phyloP scores from a whole-genome alignment of 768 basidiomycete species.

The Xerocomus potaroensis region DNA sequence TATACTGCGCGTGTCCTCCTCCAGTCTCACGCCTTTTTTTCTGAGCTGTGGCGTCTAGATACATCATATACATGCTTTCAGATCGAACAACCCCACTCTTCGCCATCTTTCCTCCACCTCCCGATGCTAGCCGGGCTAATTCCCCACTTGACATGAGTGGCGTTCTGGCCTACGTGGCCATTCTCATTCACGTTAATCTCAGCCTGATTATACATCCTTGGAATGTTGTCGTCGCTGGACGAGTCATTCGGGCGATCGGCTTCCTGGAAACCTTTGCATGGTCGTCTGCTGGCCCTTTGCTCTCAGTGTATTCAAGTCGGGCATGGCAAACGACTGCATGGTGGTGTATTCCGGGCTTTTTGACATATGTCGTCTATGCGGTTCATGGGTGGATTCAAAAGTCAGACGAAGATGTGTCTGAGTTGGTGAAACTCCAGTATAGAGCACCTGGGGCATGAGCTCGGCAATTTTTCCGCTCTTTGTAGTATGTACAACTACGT shows the following conservation, averaged over 20 bases:
- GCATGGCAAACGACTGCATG: conserved; percentile 53
- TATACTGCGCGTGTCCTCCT: conserved; percentile 38
- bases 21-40: not conserved
- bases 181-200: conserved; percentile 50
- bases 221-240: conserved; percentile 25
- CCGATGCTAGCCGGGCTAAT: conserved; percentile 6
- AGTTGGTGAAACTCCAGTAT: conserved; percentile 54
- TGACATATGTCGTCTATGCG: conserved; percentile 44
- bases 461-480: too few relatives aligned
- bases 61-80: conserved; percentile 44
- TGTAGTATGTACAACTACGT: too few relatives aligned
- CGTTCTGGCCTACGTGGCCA: conserved; percentile 44
- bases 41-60: conserved; percentile 32
- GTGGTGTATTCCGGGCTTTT: conserved; percentile 44
- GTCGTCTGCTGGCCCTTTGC: conserved; percentile 45
- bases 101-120: conserved; percentile 36
- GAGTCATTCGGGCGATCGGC: conserved; percentile 29
- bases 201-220: conserved; percentile 39
- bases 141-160: conserved; percentile 42
- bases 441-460: conserved; percentile 48
- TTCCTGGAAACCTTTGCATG: conserved; percentile 32
- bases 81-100: conserved; percentile 47
- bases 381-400: conserved; percentile 42
- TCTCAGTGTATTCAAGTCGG: conserved; percentile 44
- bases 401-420: conserved; percentile 44